phyloP scores from a whole-genome alignment of 1,284 basidiomycete genomes.

The Pseudozyma sp. region DNA sequence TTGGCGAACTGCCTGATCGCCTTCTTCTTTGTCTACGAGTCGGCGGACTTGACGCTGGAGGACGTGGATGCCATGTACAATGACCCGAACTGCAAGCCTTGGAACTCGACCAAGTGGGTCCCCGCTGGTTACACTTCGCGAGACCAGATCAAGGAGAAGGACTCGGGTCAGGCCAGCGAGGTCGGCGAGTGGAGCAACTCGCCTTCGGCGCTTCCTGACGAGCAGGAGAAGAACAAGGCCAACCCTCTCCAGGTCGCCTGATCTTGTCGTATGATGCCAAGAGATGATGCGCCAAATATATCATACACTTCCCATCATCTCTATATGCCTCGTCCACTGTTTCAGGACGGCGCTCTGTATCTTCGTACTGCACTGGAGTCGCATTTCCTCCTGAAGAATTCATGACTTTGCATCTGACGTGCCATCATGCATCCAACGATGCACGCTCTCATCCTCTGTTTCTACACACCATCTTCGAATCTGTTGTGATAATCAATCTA shows the following conservation, averaged over 20 bases:
- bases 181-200: slow-evolving; percentile 53
- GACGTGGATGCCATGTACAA: slow-evolving; percentile 81
- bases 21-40: slow-evolving; percentile 83
- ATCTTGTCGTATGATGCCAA: neutral
- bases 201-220: slow-evolving; percentile 47
- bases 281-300: neutral
- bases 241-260: slow-evolving; percentile 46
- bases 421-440: too few species aligned
- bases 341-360: too few species aligned
- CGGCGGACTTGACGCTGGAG: slow-evolving; percentile 78
- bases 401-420: too few species aligned
- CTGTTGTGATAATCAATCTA: too few species aligned
- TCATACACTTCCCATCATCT: neutral
- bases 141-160: slow-evolving; percentile 56
- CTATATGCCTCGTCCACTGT: too few species aligned
- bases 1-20: slow-evolving; percentile 75
- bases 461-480: too few species aligned
- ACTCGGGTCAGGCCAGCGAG: slow-evolving; percentile 37
- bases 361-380: too few species aligned
- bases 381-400: too few species aligned
- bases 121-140: slow-evolving; percentile 63
- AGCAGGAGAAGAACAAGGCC: slow-evolving; percentile 56
- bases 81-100: slow-evolving; percentile 77
- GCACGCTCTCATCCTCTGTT: too few species aligned
- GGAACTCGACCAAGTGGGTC: slow-evolving; percentile 74